Conservation (phyloP, 2,329 filamentous ascomycete genomes). For the Zelopaecilomyces penicillatus region DNA sequence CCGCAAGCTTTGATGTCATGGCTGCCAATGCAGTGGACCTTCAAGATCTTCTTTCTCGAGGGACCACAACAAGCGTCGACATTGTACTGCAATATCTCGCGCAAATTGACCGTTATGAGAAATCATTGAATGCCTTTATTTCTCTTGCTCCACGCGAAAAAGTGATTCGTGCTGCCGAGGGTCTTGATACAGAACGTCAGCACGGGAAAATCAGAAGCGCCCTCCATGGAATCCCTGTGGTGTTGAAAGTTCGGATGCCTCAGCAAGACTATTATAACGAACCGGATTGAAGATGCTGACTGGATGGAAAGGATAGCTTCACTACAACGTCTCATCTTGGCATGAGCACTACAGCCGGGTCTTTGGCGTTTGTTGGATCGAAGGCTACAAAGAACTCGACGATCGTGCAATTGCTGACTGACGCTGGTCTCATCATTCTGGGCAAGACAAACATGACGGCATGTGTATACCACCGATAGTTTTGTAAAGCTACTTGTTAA, state of each 20-base stretch:
- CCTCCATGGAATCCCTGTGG: conserved; percentile 12
- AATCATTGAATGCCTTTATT: conserved; percentile 11
- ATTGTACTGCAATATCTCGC: conserved; percentile 5
- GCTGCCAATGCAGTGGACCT: no score
- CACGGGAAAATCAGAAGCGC: conserved; percentile 8
- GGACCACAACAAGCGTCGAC: conserved; percentile 2
- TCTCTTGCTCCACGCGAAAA: conserved; percentile 8
- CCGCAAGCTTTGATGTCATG: no score
- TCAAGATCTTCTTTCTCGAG: no score
- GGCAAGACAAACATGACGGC: conserved; percentile 7
- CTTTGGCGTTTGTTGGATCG: no score
- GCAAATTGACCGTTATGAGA: conserved; percentile 11
- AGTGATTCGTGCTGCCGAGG: conserved; percentile 8
- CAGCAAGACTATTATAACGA: no score
- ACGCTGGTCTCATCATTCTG: conserved; percentile 13
- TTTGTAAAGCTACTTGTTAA: background rate
- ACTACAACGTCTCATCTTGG: no score
- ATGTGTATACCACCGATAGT: background rate
- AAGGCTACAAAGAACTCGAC: no score
- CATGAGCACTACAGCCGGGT: no score
- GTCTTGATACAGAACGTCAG: conserved; percentile 11
- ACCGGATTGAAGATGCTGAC: no score
- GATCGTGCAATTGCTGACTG: conserved; percentile 5
- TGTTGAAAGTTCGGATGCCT: conserved; percentile 9
- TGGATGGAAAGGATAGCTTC: no score